Evolutionary conservation across 495 filamentous ascomycete genomes (phyloP), one percentile per base, ranked within the genome.

Genomic region (Aspergillus hancockii): DNA sequence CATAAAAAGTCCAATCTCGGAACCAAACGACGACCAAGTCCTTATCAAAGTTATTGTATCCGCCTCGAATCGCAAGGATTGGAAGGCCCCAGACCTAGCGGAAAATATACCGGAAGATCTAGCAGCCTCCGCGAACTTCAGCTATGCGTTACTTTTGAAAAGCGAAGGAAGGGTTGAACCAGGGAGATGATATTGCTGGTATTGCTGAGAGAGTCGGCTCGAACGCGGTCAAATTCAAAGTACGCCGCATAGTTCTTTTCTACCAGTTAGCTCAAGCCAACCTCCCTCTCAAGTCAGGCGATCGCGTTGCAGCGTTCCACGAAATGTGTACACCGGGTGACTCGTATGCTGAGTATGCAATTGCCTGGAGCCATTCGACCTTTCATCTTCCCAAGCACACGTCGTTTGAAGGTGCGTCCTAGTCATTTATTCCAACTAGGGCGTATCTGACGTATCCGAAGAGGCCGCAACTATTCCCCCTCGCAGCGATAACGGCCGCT

Each of bases 61-160:
- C 47, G 88, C 86, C 16, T 85, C 81, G 22, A 92, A 93, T 65
- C 90, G 89, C 6, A 93, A 92, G 65, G 90, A 92, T 73, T 90
- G 87, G 88, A 90, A 88, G 63, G 58, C 69, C 10, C 73, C 75
- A 0, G 66, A 73, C 41, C 64, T 58, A 10, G 53, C n/a, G n/a
- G n/a, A n/a, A n/a, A n/a, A n/a, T n/a, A n/a, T n/a, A n/a, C n/a
- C n/a, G n/a, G n/a, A n/a, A n/a, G n/a, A n/a, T n/a, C n/a, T 47
- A 52, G 40, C 57, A 60, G 30, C 32, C 55, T n/a, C n/a, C n/a
- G 13, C 30, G 65, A 45, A 45, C 56, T n/a, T 25, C 4, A 22
- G 45, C 63, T 54, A 5, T 28, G 16, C n/a, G n/a, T n/a, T n/a
- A n/a, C n/a, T 55, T 50, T 8, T 13, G 25, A 9, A n/a, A 40